Evolutionary conservation across 192 early-diverging fungal genomes (phyloP).

Genomic region (Backusella macrospora): DNA sequence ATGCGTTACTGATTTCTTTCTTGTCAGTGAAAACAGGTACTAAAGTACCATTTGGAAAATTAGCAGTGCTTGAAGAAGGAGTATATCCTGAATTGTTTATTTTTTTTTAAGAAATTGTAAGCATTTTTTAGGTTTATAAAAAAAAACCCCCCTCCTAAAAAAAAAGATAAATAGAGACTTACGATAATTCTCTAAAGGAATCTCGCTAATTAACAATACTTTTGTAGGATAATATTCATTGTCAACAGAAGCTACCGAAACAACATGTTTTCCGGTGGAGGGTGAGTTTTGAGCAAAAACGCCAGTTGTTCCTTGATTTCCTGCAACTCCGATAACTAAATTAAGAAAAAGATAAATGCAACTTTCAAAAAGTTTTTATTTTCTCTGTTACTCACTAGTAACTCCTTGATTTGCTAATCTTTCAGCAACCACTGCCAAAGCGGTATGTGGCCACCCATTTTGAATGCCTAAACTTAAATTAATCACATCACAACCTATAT

Average conservation of each 20-base stretch:
- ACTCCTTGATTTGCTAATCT: conserved; percentile 39
- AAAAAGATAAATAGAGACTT: neutral
- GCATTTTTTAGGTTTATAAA: conserved; percentile 20
- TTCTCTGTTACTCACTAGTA: conserved; percentile 20
- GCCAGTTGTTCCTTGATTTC: conserved; percentile 69
- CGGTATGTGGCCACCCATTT: conserved; percentile 60
- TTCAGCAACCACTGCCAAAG: conserved; percentile 61
- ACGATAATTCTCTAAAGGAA: conserved; percentile 18
- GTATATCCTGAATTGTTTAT: conserved; percentile 4
- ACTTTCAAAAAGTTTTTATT: neutral
- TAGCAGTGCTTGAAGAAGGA: neutral
- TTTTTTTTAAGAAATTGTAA: neutral
- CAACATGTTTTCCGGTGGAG: conserved; percentile 53
- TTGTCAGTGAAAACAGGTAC: conserved; percentile 18
- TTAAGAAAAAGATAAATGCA: neutral
- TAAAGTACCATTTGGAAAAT: conserved; percentile 26
- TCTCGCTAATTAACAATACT: conserved; percentile 34
- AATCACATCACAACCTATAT: conserved; percentile 63
- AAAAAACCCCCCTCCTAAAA: conserved; percentile 14
- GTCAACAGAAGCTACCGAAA: conserved; percentile 62
- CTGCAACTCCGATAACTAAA: conserved; percentile 60
- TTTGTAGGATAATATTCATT: conserved; percentile 40
- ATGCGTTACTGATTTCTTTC: neutral
- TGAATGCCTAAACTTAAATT: conserved; percentile 82
- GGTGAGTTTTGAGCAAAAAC: conserved; percentile 60